phyloP scores from a whole-genome alignment of 2,329 filamentous ascomycete species.

The Ophiostoma sp. region DNA sequence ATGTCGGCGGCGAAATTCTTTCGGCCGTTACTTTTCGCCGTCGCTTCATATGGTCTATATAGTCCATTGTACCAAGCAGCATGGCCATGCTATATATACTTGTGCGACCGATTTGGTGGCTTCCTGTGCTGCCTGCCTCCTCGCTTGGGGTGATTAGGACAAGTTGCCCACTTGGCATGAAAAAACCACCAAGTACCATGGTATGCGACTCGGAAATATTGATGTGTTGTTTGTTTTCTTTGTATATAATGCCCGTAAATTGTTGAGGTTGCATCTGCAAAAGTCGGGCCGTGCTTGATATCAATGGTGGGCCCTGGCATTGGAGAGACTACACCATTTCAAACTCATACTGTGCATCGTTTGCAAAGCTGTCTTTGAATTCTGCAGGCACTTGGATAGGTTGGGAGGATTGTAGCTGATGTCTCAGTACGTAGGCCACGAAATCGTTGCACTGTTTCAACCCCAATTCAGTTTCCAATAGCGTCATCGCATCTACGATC shows the following conservation, averaged over 20 bases:
- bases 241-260: too few relatives aligned
- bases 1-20: background rate
- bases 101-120: background rate
- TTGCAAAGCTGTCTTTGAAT: background rate
- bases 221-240: too few relatives aligned
- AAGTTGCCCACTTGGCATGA: too few relatives aligned
- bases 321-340: too few relatives aligned
- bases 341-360: too few relatives aligned
- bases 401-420: background rate
- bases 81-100: background rate
- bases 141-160: slow-evolving; percentile 17
- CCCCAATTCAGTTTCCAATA: background rate
- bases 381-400: too few relatives aligned
- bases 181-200: too few relatives aligned
- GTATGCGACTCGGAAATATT: background rate
- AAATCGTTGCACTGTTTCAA: background rate
- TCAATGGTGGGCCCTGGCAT: too few relatives aligned
- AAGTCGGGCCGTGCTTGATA: too few relatives aligned
- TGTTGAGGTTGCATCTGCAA: too few relatives aligned
- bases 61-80: background rate
- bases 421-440: background rate
- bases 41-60: background rate
- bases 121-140: slow-evolving; percentile 16
- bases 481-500: slow-evolving; percentile 9
- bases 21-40: slow-evolving; percentile 21